A percentile compares a stretch with the other conserved stretches of the same genome.
Conservation (phyloP, 108 stramenopile genomes). For the Epipyxis sp. region DNA sequence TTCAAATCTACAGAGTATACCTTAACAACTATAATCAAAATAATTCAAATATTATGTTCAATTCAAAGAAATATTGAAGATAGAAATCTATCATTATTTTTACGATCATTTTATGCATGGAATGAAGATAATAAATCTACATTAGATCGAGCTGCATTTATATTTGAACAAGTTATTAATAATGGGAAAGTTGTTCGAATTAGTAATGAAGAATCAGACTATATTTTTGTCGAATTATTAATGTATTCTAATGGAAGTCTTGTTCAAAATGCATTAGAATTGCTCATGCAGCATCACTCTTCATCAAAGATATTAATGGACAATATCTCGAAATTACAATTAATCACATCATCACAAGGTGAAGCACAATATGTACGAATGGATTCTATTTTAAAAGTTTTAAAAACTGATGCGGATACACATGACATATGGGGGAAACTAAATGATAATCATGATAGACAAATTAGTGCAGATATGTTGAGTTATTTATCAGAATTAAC, state of each 20-base stretch:
- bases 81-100: slow-evolving; percentile 1
- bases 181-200: neutral
- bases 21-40: neutral
- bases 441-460: neutral
- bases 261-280: slow-evolving; percentile 36
- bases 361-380: slow-evolving; percentile 8
- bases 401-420: slow-evolving; percentile 36
- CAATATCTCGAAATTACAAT: slow-evolving; percentile 35
- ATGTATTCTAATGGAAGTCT: slow-evolving; percentile 36
- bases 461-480: neutral
- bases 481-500: neutral
- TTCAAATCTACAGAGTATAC: neutral
- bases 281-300: slow-evolving; percentile 40
- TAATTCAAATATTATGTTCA: slow-evolving; percentile 10
- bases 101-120: neutral
- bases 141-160: neutral
- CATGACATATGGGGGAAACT: slow-evolving; percentile 43
- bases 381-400: slow-evolving; percentile 1
- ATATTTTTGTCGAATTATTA: slow-evolving; percentile 37
- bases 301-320: neutral
- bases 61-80: slow-evolving; percentile 11
- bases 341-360: slow-evolving; percentile 14
- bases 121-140: slow-evolving; percentile 6
- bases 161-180: neutral
- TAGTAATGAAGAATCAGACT: slow-evolving; percentile 14